These are phyloP conservation scores for Ceratocystiopsis minuta DNA, from an alignment of 2,329 filamentous ascomycete genomes.

Conservation along the genomic window DNA sequence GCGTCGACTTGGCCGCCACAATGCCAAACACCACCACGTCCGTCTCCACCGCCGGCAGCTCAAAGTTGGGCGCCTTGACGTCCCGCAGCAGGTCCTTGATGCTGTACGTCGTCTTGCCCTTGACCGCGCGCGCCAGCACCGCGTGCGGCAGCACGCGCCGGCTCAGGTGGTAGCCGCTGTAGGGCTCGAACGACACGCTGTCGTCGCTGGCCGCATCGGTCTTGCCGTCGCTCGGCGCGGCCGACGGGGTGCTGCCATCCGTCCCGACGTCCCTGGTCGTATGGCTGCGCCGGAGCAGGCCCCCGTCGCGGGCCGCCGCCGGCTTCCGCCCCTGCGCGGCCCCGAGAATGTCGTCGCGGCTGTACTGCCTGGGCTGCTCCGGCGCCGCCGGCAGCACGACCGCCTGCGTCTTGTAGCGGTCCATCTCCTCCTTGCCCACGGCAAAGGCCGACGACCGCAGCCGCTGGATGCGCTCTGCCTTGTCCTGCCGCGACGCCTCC, in stretches of 20 bases:
- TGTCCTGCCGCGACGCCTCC: conserved; percentile 32
- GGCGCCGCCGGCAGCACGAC: conserved; percentile 33
- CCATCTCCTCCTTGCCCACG: conserved; percentile 39
- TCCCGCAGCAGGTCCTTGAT: conserved; percentile 66
- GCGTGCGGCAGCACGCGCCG: conserved; percentile 69
- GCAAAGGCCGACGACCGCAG: conserved; percentile 37
- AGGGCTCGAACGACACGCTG: conserved; percentile 54
- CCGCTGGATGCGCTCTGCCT: conserved; percentile 32
- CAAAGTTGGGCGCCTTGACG: conserved; percentile 69
- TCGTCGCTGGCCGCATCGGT: background rate
- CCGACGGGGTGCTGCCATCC: background rate
- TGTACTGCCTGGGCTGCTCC: conserved; percentile 33
- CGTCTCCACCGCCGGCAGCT: conserved; percentile 63
- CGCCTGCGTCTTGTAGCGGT: conserved; percentile 39
- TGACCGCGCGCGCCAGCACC: conserved; percentile 59
- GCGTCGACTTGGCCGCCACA: conserved; percentile 74
- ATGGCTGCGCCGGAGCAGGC: conserved; percentile 23
- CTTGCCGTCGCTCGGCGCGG: background rate
- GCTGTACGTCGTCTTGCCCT: conserved; percentile 57
- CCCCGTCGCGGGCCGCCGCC: background rate
- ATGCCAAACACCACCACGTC: conserved; percentile 84
- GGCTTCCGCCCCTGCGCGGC: conserved; percentile 8
- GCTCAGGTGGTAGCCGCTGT: conserved; percentile 69
- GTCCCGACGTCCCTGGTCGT: conserved; percentile 20
- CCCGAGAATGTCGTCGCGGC: conserved; percentile 43